phyloP scores from a whole-genome alignment of 1,139 yeast genomes.

The Suhomyces guaymorum region DNA sequence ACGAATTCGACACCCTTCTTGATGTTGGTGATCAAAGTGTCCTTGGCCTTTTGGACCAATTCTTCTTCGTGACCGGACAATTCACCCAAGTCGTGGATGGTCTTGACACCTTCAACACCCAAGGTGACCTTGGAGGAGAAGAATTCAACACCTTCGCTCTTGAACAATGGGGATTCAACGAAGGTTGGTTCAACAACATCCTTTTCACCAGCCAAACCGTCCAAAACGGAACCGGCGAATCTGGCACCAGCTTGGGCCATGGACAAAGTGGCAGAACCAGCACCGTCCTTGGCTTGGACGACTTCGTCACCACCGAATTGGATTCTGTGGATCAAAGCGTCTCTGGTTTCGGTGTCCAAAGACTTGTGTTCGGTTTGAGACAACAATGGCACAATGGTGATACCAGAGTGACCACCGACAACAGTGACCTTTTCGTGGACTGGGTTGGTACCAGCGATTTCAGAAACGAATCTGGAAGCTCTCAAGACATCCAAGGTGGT shows the following conservation, averaged over 20 bases:
- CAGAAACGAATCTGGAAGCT: constrained; percentile 69
- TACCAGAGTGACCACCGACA: constrained; percentile 97
- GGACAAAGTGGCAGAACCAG: constrained; percentile 91
- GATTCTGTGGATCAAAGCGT: constrained; percentile 77
- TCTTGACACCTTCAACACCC: constrained; percentile 57
- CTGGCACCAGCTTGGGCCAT: constrained; percentile 97
- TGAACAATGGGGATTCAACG: constrained; percentile 45
- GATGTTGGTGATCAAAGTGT: constrained; percentile 57
- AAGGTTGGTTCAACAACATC: constrained; percentile 53
- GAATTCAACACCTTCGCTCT: constrained; percentile 52
- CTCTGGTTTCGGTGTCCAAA: constrained; percentile 56
- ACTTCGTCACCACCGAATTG: constrained; percentile 98
- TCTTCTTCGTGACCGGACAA: constrained; percentile 60
- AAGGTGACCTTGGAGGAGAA: constrained; percentile 68
- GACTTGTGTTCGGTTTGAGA: constrained; percentile 60
- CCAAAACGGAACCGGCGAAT: constrained; percentile 63
- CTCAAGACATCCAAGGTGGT: constrained; percentile 90
- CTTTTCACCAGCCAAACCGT: constrained; percentile 54
- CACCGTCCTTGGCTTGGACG: constrained; percentile 92
- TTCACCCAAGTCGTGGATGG: constrained; percentile 55
- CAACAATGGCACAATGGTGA: constrained; percentile 86
- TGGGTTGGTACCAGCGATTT: constrained; percentile 50
- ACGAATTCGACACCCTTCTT: constrained; percentile 60
- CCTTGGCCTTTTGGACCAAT: constrained; percentile 54
- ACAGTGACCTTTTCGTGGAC: constrained; percentile 70